Conservation (phyloP, 345 rosid species). For the Camelina sativa region DNA sequence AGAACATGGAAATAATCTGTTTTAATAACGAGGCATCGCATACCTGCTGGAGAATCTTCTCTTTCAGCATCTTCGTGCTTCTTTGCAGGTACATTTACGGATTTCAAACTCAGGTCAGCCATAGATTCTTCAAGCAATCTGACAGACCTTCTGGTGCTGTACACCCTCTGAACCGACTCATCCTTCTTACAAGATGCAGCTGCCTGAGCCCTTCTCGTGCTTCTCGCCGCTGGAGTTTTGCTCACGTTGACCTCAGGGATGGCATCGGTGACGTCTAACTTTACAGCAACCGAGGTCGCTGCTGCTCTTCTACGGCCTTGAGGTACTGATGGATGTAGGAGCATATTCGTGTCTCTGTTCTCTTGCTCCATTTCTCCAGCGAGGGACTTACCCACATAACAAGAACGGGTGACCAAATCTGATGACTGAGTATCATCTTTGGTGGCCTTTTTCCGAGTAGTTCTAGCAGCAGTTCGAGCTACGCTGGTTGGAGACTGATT, state of each 20-base stretch:
- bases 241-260: conserved; percentile 29
- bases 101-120: conserved; percentile 59
- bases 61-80: conserved; percentile 26
- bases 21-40: neutral
- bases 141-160: conserved; percentile 72
- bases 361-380: conserved; percentile 53
- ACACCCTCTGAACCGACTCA: conserved; percentile 51
- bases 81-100: conserved; percentile 28
- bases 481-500: conserved; percentile 53
- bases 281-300: conserved; percentile 44
- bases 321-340: conserved; percentile 47
- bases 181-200: conserved; percentile 36
- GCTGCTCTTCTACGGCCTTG: conserved; percentile 47
- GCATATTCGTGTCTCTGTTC: conserved; percentile 42
- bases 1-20: conserved; percentile 24
- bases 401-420: conserved; percentile 51
- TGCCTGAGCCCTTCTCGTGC: conserved; percentile 43
- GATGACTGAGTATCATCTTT: conserved; percentile 51
- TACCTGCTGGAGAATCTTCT: conserved; percentile 20
- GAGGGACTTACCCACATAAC: conserved; percentile 43
- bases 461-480: conserved; percentile 53
- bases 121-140: conserved; percentile 68
- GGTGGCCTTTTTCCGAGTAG: conserved; percentile 54
- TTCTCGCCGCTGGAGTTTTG: conserved; percentile 42
- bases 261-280: conserved; percentile 34